These are phyloP conservation scores for Dothistroma pini DNA, from an alignment of 2,329 filamentous ascomycete genomes.

Conservation along the genomic window DNA sequence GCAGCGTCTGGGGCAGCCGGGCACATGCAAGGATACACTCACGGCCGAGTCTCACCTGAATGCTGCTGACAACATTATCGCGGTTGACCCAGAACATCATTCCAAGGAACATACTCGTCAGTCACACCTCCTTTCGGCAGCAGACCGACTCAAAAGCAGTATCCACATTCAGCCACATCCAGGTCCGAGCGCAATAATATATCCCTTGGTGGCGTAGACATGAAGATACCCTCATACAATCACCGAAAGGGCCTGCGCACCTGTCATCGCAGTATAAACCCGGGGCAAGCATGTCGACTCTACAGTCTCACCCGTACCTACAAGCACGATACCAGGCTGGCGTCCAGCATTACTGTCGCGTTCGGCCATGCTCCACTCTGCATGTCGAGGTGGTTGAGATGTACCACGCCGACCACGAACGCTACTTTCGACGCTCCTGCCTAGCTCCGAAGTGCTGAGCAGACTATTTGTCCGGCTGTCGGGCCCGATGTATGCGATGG, in stretches of 20 bases:
- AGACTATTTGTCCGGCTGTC: too few species aligned
- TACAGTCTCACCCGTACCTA: background rate
- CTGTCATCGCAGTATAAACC: background rate
- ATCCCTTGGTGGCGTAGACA: background rate
- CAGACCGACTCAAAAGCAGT: background rate
- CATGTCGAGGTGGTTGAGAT: background rate
- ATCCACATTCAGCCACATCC: background rate
- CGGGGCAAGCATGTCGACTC: background rate
- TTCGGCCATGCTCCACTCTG: background rate
- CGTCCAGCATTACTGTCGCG: background rate
- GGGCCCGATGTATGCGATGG: background rate
- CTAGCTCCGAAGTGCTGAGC: background rate
- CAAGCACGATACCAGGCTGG: background rate
- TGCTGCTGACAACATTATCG: conserved; percentile 4
- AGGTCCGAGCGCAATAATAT: background rate
- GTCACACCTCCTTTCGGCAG: background rate
- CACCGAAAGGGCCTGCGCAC: background rate
- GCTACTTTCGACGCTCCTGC: background rate
- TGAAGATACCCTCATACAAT: background rate
- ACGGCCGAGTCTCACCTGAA: conserved; percentile 6
- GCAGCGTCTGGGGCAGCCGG: background rate
- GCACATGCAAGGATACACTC: background rate
- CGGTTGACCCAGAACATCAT: background rate
- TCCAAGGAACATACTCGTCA: conserved; percentile 1
- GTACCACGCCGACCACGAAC: background rate